A percentile compares a stretch with the other conserved stretches of the same genome.
Conservation (phyloP, 1,284 basidiomycete species). For the Ceratobasidium sp. region DNA sequence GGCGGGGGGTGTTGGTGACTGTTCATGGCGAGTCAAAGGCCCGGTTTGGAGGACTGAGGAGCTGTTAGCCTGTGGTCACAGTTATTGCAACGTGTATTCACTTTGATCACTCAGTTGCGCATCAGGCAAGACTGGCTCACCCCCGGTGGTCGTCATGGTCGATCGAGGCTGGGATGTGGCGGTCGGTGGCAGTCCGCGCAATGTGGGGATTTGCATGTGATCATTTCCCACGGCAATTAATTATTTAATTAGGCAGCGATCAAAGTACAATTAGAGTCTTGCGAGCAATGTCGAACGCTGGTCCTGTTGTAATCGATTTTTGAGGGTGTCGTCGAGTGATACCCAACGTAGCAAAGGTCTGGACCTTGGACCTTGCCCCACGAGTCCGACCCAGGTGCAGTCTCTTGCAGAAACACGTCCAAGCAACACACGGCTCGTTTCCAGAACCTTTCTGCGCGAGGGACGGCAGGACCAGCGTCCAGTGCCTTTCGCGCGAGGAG, state of each 20-base stretch:
- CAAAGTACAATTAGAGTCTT: too few relatives aligned
- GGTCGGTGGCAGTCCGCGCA: too few relatives aligned
- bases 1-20: not conserved
- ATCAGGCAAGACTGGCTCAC: constrained; percentile 18
- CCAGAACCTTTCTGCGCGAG: constrained; percentile 66
- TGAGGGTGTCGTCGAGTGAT: constrained; percentile 2
- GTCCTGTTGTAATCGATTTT: not conserved
- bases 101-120: not conserved
- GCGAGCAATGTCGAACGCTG: not conserved
- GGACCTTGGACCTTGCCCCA: constrained; percentile 5
- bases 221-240: too few relatives aligned
- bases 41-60: too few relatives aligned
- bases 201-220: too few relatives aligned
- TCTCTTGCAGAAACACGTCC: constrained; percentile 1
- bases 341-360: constrained; percentile 1
- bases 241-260: too few relatives aligned
- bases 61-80: not conserved
- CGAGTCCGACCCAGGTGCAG: constrained; percentile 4
- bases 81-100: not conserved
- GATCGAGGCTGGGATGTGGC: too few relatives aligned
- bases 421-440: constrained; percentile 10
- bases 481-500: constrained; percentile 71
- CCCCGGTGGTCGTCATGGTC: constrained; percentile 7
- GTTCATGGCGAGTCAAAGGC: not conserved
- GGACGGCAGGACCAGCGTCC: constrained; percentile 75